Evolutionary conservation across 345 rosid genomes (phyloP).

Genomic region (Gossypium turneri): DNA sequence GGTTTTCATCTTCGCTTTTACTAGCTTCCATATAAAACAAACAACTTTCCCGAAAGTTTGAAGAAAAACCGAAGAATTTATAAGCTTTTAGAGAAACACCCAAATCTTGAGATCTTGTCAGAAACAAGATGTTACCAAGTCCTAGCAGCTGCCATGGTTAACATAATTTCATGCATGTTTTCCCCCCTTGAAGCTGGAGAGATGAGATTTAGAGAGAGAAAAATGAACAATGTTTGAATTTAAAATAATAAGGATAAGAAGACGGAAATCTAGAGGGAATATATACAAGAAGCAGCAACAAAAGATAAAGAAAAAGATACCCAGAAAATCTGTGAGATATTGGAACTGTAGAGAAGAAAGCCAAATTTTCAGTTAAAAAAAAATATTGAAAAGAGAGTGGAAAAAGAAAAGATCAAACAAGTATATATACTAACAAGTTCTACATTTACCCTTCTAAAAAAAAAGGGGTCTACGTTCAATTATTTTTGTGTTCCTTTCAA

Average conservation of each 20-base stretch:
- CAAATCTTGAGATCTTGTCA: conserved; percentile 10
- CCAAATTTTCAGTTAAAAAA: conserved; percentile 22
- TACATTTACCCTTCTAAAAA: too few relatives aligned
- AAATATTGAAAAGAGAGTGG: conserved; percentile 17
- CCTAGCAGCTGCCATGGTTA: not conserved
- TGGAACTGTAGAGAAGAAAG: conserved; percentile 19
- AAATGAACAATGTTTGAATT: conserved; percentile 16
- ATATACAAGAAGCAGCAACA: conserved; percentile 2
- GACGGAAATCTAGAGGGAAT: not conserved
- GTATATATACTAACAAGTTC: too few relatives aligned
- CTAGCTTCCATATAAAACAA: conserved; percentile 22
- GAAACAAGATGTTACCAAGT: not conserved
- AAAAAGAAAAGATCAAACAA: conserved; percentile 11
- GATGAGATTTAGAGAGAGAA: not conserved
- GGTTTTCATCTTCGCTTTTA: conserved; percentile 30
- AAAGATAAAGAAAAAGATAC: conserved; percentile 19
- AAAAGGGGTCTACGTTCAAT: too few relatives aligned
- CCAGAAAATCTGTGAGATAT: conserved; percentile 27
- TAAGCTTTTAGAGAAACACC: conserved; percentile 14
- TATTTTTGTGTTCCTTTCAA: too few relatives aligned
- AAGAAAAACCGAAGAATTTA: not conserved
- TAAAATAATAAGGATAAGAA: not conserved
- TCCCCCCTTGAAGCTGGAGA: too few relatives aligned
- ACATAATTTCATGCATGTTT: not conserved
- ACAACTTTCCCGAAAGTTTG: not conserved